Conservation (phyloP, 805 yeast genomes). For the Ogataea paraovalis region DNA sequence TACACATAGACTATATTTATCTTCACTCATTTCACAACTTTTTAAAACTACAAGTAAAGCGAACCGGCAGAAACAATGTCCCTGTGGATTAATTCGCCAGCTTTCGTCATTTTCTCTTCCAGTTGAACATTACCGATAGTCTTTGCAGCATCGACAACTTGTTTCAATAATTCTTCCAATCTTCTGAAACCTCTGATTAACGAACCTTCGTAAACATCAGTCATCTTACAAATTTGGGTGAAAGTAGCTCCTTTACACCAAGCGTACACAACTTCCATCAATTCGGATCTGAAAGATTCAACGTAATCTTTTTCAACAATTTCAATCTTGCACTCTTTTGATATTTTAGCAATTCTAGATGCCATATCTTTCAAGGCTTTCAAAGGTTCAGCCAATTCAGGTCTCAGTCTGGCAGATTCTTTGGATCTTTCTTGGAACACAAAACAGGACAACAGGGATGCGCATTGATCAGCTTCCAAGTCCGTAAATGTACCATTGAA, state of each 20-base stretch:
- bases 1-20: background rate
- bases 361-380: slow-evolving; percentile 91
- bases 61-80: slow-evolving; percentile 97
- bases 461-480: slow-evolving; percentile 83
- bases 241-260: slow-evolving; percentile 98
- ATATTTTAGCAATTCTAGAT: slow-evolving; percentile 79
- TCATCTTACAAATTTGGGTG: slow-evolving; percentile 97
- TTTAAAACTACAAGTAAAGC: slow-evolving; percentile 51
- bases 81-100: slow-evolving; percentile 83
- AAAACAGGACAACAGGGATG: slow-evolving; percentile 87
- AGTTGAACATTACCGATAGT: slow-evolving; percentile 88
- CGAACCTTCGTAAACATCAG: slow-evolving; percentile 97
- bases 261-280: slow-evolving; percentile 94
- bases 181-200: slow-evolving; percentile 92
- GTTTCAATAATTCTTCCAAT: slow-evolving; percentile 88
- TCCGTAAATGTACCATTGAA: slow-evolving; percentile 95
- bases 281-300: slow-evolving; percentile 84
- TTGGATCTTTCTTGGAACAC: slow-evolving; percentile 96
- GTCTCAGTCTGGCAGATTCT: slow-evolving; percentile 78
- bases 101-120: slow-evolving; percentile 84
- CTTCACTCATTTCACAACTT: background rate
- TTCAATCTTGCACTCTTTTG: slow-evolving; percentile 86
- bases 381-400: slow-evolving; percentile 90
- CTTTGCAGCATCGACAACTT: slow-evolving; percentile 85
- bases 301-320: slow-evolving; percentile 89